Base-by-base conservation (phyloP, 2,329 filamentous ascomycete species). In the Colletotrichum lindemuthianum region DNA sequence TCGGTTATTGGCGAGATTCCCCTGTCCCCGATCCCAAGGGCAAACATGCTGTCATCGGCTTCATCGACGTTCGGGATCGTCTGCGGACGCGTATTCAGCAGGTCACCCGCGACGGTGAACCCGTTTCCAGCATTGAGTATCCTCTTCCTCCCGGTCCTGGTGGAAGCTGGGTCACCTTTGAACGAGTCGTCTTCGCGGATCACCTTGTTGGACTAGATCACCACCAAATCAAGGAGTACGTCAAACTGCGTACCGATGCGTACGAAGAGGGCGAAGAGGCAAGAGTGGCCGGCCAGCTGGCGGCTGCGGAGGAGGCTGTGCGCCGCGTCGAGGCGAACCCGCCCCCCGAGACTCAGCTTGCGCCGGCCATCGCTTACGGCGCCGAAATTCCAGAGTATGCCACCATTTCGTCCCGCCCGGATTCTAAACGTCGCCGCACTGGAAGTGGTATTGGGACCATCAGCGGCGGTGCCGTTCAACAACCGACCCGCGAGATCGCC, bases 91-190 rank as follows among this genome's bases (percentile, higher is more conserved):
- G 86, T 7, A 84, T 88, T 41, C 84, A 87, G 69, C 76, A 78
- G 0, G 76, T 78, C 52, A 86, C 82, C 48, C 80, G 82, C 24
- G 71, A 75, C 2, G 85, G 85, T 11, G 79, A 84, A 10, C 70
- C 77, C 2, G 77, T 88, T 34, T 66, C 63, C 2, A 64, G 48
- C n/a, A 36, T 55, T 10, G 65, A 68, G 11, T 80, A 80, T 71
- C 77, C 85, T 37, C 70, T 87, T 4, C 86, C 86, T 1, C 82
- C 84, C 2, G 87, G 86, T 0, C 84, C 86, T 2, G 86, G 86
- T 24, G 86, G 85, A 57, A 88, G 86, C 71, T 89, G 86, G 87
- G 86, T 89, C 32, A 88, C 86, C 0, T 89, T 89, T 68, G 84
- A 88, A 61, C 79, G 84, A 16, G 81, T 89, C 36, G 81, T 87